These are phyloP conservation scores for Aspergillus conjunctus DNA, from an alignment of 495 filamentous ascomycete genomes.

Conservation along the genomic window DNA sequence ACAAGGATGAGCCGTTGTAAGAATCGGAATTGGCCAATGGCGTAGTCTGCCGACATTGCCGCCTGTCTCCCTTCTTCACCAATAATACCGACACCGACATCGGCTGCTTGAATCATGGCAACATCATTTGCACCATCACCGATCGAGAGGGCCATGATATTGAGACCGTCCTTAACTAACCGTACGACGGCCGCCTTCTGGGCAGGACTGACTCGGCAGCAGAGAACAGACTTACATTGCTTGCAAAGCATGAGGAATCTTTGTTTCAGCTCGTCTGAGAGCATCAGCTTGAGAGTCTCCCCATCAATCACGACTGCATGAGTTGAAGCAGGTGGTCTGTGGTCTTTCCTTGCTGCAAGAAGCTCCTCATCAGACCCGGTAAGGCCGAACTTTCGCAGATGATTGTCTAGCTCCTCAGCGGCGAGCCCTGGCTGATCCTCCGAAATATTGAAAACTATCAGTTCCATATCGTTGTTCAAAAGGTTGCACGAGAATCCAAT, in stretches of 20 bases:
- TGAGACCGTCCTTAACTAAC: slow-evolving; percentile 91
- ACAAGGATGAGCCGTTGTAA: slow-evolving; percentile 89
- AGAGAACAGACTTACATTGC: slow-evolving; percentile 94
- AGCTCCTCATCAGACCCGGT: slow-evolving; percentile 89
- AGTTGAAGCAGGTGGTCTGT: slow-evolving; percentile 80
- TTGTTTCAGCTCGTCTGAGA: slow-evolving; percentile 79
- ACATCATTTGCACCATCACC: slow-evolving; percentile 99
- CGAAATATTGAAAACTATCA: slow-evolving; percentile 85
- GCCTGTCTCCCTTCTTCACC: slow-evolving; percentile 96
- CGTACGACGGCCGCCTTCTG: slow-evolving; percentile 97
- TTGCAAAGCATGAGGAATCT: slow-evolving; percentile 96
- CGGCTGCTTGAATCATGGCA: slow-evolving; percentile 99
- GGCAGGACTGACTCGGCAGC: slow-evolving; percentile 94
- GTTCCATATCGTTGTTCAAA: slow-evolving; percentile 95
- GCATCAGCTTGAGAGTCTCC: slow-evolving; percentile 86
- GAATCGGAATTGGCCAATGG: slow-evolving; percentile 97
- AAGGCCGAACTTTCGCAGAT: slow-evolving; percentile 72
- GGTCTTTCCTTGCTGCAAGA: slow-evolving; percentile 72
- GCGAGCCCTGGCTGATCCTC: slow-evolving; percentile 69
- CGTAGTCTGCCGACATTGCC: slow-evolving; percentile 98
- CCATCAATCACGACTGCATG: slow-evolving; percentile 98
- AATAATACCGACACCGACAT: slow-evolving; percentile 97
- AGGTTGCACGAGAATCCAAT: slow-evolving; percentile 99
- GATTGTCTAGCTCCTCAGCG: slow-evolving; percentile 68
- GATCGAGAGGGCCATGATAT: slow-evolving; percentile 96